Evolutionary conservation across 768 basidiomycete genomes (phyloP), one percentile per base, ranked within the genome.

Genomic region (Nidula microcarpa): DNA sequence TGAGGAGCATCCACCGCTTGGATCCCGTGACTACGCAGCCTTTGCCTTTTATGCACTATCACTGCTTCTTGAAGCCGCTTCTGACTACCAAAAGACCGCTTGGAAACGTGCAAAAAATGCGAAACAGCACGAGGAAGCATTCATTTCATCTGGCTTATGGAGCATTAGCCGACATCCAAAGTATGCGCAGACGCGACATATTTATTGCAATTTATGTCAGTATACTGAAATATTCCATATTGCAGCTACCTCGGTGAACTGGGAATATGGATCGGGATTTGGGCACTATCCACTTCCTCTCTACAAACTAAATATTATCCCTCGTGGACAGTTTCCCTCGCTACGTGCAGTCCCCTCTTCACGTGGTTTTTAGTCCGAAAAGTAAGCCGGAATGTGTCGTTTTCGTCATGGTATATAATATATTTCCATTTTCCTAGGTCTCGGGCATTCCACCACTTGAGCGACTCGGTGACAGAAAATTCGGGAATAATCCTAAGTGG

Each of bases 361-460:
- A 84, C 84, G 1, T 90, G 84, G 70, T 70, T 79, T 53, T 64
- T 89, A n/a, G 60, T 82, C 49, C 73, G 76, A 55, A 74, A 79
- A 57, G 82, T 30, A 30, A 30, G 23, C 23, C 23, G 4, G 3
- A 30, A 30, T 30, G 23, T 4, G 23, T 83, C 51, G 30, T 75
- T 62, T 43, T 14, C 45, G 23, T 30, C 23, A 30, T 30, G 23
- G 23, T 30, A 30, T 30, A 30, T 30, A 30, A 30, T 30, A 30
- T 30, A 30, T 30, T 30, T 30, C 23, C 23, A 30, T 30, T 30
- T 30, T 47, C 51, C 6, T 59, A 85, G 77, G 73, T 78, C 4
- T 86, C 86, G 6, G 87, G 87, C 14, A 80, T 90, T n/a, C 89
- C 88, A 1, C 79, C 80, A 2, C 76, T 90, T 14, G 89, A 91